These are phyloP conservation scores for Plasmopara halstedii DNA, from an alignment of 352 stramenopile species.

Conservation along the genomic window DNA sequence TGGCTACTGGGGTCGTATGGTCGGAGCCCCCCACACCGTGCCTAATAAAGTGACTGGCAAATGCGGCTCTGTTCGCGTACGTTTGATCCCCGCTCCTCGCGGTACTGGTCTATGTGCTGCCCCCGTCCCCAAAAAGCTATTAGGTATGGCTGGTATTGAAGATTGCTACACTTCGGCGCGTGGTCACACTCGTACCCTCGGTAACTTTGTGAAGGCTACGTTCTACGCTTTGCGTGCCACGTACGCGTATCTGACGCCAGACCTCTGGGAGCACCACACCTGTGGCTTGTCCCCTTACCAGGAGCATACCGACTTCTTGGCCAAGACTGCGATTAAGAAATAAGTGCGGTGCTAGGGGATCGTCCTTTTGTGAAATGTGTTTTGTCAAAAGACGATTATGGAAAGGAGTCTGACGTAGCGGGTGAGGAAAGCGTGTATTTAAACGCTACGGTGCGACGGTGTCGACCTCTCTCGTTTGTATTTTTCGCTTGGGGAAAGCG, in stretches of 20 bases:
- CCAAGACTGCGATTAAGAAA: slow-evolving; percentile 92
- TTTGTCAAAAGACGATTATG: slow-evolving; percentile 4
- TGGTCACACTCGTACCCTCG: slow-evolving; percentile 99
- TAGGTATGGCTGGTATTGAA: slow-evolving; percentile 98
- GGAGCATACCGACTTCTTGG: slow-evolving; percentile 99
- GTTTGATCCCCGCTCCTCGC: slow-evolving; percentile 98
- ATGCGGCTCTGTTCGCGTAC: slow-evolving; percentile 98
- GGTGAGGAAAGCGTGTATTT: slow-evolving; percentile 68
- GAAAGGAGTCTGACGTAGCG: slow-evolving; percentile 17
- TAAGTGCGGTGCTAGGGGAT: slow-evolving; percentile 26
- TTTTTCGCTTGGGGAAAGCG: slow-evolving; percentile 47
- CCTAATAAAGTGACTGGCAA: slow-evolving; percentile 99
- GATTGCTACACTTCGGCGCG: slow-evolving; percentile 96
- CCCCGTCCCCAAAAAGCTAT: slow-evolving; percentile 97
- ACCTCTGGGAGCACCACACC: slow-evolving; percentile 97
- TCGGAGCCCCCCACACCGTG: slow-evolving; percentile 94
- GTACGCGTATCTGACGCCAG: slow-evolving; percentile 98
- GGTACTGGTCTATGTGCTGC: slow-evolving; percentile 99
- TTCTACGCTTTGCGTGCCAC: slow-evolving; percentile 97
- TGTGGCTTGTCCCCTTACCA: slow-evolving; percentile 94
- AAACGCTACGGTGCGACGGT: slow-evolving; percentile 88
- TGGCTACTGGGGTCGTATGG: no score
- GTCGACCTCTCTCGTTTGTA: slow-evolving; percentile 74
- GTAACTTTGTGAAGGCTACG: slow-evolving; percentile 99
- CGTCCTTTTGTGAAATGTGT: neutral